These are phyloP conservation scores for Saccharomycopsis microspora DNA, from an alignment of 805 yeast genomes.

Conservation along the genomic window DNA sequence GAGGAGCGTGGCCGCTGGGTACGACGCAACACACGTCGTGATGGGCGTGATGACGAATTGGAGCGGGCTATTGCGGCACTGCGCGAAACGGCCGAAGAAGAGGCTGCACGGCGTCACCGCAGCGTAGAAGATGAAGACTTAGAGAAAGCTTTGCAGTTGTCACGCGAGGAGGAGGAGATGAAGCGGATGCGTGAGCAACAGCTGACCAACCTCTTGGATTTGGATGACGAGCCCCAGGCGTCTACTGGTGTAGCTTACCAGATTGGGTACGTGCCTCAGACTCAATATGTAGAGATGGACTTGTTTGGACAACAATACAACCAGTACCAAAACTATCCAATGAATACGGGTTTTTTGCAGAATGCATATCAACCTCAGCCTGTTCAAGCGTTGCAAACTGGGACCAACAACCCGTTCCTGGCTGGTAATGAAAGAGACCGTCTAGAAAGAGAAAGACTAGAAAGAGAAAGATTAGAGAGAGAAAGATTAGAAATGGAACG, in stretches of 20 bases:
- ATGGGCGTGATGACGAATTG: conserved; percentile 62
- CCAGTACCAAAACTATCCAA: conserved; percentile 27
- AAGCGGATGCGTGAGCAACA: conserved; percentile 35
- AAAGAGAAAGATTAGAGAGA: conserved; percentile 18
- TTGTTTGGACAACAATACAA: conserved; percentile 57
- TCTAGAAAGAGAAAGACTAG: conserved; percentile 10
- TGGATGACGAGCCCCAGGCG: conserved; percentile 32
- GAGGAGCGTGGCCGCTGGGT: conserved; percentile 31
- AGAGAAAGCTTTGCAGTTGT: conserved; percentile 56
- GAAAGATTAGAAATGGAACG: conserved; percentile 18
- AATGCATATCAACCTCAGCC: conserved; percentile 29
- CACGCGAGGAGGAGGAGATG: conserved; percentile 68
- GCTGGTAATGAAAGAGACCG: conserved; percentile 20
- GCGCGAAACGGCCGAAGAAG: conserved; percentile 69
- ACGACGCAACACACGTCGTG: conserved; percentile 22
- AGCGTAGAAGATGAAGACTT: conserved; percentile 48
- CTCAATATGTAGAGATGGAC: conserved; percentile 34
- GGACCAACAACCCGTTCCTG: conserved; percentile 75
- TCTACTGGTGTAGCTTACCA: conserved; percentile 17
- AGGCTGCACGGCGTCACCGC: conserved; percentile 35
- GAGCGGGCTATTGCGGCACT: conserved; percentile 75
- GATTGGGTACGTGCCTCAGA: conserved; percentile 19
- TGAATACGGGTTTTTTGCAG: conserved; percentile 44
- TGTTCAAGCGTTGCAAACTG: conserved; percentile 46
- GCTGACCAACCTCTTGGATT: conserved; percentile 39